A percentile compares a stretch with the other conserved stretches of the same genome.
phyloP scores from a whole-genome alignment of 306 rosid species.

The Cyamopsis tetragonoloba region DNA sequence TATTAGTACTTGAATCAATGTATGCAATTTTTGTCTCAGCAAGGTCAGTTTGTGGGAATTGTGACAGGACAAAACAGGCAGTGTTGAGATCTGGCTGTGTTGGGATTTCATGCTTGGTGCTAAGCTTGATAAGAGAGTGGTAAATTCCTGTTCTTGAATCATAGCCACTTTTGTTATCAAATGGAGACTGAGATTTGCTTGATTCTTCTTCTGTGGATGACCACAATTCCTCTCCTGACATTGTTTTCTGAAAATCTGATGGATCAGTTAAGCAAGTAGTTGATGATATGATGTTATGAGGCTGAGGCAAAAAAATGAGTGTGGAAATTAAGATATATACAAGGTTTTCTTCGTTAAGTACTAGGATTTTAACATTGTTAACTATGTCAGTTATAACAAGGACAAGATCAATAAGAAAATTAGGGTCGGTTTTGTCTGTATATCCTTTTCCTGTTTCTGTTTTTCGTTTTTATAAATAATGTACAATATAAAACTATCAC shows the following conservation, averaged over 20 bases:
- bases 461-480: no score
- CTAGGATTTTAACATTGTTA: conserved; percentile 37
- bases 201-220: conserved; percentile 30
- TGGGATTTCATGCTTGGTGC: conserved; percentile 39
- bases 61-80: conserved; percentile 64
- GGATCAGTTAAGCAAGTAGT: background rate
- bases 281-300: background rate
- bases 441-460: no score
- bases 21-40: conserved; percentile 61
- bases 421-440: no score
- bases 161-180: conserved; percentile 40
- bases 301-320: conserved; percentile 12
- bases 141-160: conserved; percentile 56
- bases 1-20: conserved; percentile 48
- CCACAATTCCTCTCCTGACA: conserved; percentile 49
- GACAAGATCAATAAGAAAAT: background rate
- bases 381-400: conserved; percentile 12
- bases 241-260: conserved; percentile 17
- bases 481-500: no score
- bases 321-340: conserved; percentile 11
- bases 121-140: conserved; percentile 44
- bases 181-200: background rate
- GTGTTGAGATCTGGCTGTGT: conserved; percentile 43
- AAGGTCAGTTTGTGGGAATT: conserved; percentile 47
- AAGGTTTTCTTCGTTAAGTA: conserved; percentile 16